phyloP scores from a whole-genome alignment of 164 flowering plant genomes.

The Cinnamomum micranthum region DNA sequence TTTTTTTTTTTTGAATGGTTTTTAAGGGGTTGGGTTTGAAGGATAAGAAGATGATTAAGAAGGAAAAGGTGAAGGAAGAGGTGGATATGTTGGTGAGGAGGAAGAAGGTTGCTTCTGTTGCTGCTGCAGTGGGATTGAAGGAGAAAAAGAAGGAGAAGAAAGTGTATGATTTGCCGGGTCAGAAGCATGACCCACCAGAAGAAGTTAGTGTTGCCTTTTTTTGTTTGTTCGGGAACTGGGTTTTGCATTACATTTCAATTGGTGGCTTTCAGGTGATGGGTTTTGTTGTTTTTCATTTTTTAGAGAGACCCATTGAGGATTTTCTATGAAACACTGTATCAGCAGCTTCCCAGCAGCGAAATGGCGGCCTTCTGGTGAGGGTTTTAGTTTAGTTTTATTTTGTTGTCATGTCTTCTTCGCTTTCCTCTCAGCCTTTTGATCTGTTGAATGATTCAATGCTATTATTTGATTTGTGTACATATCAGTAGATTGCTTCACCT shows the following conservation, averaged over 20 bases:
- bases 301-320: constrained; percentile 96
- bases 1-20: constrained; percentile 2
- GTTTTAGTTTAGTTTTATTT: neutral
- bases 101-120: constrained; percentile 10
- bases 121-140: constrained; percentile 7
- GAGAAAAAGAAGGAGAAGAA: constrained; percentile 61
- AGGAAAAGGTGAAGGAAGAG: constrained; percentile 25
- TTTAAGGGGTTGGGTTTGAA: constrained; percentile 11
- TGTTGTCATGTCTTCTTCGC: neutral
- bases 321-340: constrained; percentile 71
- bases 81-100: constrained; percentile 19
- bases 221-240: too few species aligned
- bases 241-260: neutral
- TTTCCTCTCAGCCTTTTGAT: neutral
- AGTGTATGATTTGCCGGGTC: constrained; percentile 89
- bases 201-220: constrained; percentile 39
- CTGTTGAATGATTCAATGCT: neutral
- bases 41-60: constrained; percentile 27
- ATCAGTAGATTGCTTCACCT: neutral
- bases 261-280: constrained; percentile 3
- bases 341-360: constrained; percentile 75
- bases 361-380: constrained; percentile 91
- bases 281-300: constrained; percentile 13
- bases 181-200: constrained; percentile 88
- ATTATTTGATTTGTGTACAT: neutral